Percentiles rank a stretch among this genome's conserved stretches.
Evolutionary conservation across 2,329 filamentous ascomycete species (phyloP).

Genomic region (Neofusicoccum cordaticola): DNA sequence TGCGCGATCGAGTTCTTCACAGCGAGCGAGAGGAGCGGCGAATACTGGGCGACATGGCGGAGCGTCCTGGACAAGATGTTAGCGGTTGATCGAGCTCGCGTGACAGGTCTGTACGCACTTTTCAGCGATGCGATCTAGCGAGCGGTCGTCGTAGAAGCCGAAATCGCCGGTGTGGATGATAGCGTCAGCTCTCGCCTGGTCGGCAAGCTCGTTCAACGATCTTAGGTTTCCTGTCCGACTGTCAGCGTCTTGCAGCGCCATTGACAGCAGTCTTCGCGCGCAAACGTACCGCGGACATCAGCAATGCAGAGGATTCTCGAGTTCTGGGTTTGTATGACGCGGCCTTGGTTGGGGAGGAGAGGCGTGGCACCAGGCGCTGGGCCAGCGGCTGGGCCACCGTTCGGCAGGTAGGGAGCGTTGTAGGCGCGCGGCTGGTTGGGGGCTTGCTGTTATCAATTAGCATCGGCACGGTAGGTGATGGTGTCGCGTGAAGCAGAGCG

Average conservation of each 20-base stretch:
- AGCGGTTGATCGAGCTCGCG: slow-evolving; percentile 20
- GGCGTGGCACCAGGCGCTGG: slow-evolving; percentile 45
- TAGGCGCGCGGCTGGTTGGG: slow-evolving; percentile 51
- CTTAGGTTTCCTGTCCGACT: slow-evolving; percentile 73
- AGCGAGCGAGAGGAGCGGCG: slow-evolving; percentile 80
- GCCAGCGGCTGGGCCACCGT: slow-evolving; percentile 44
- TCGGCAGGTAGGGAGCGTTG: slow-evolving; percentile 46
- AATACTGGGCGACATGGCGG: slow-evolving; percentile 98
- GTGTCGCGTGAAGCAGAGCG: background rate
- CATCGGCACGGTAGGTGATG: background rate
- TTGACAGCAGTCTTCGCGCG: background rate
- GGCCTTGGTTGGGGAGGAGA: slow-evolving; percentile 53
- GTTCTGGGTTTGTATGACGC: slow-evolving; percentile 50
- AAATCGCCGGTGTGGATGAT: slow-evolving; percentile 99
- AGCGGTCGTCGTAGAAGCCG: slow-evolving; percentile 96
- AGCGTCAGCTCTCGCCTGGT: slow-evolving; percentile 90
- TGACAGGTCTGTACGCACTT: slow-evolving; percentile 62
- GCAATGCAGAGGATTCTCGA: slow-evolving; percentile 51
- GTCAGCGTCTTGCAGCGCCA: slow-evolving; percentile 1
- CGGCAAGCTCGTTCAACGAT: slow-evolving; percentile 94
- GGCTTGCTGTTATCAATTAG: slow-evolving; percentile 44
- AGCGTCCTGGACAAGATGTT: slow-evolving; percentile 64
- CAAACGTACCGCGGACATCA: slow-evolving; percentile 48
- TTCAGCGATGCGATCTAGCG: slow-evolving; percentile 93
- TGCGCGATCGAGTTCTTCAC: slow-evolving; percentile 66